Base-by-base conservation (phyloP, 1,284 basidiomycete genomes). In the Ustilago tritici region DNA sequence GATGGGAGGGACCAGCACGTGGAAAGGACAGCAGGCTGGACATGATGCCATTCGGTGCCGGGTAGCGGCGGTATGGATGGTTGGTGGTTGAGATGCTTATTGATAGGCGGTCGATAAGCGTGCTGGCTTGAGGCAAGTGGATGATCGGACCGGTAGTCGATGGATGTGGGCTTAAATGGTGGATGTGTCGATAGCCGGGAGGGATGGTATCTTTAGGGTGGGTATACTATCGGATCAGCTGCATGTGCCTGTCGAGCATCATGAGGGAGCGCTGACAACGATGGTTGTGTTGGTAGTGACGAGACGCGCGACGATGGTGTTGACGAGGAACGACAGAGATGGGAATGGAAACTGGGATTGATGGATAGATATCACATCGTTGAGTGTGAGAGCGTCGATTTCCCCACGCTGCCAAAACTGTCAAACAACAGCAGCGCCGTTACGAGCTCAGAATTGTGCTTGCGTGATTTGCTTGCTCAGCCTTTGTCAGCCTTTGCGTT, bases 1-100 rank as follows among this genome's bases (percentile, higher is more conserved):
- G 65, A 28, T 65, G 65, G 8, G 50, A 38, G 31, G 69, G 63
- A 23, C 63, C 63, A 31, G 69, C 63, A 5, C 69, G 62, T 23
- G 58, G 55, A 50, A 66, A 66, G 28, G 70, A 66, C 23, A 73
- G 61, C 47, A 73, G 28, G n/a, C 46, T 73, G 12, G 70, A 66
- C 70, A 73, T 70, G 58, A 28, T 40, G 43, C 6, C 14, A 19
- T 38, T 19, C 28, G 49, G 19, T 40, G 40, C 28, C 23, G 41
- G 32, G 41, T 28, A 3, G 14, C 28, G 35, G 46, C 28, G 23
- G 49, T 28, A 40, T n/a, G 14, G 34, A 15, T 6, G 28, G n/a
- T 32, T 17, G 14, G 56, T 34, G 40, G 31, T 11, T 46, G 40
- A 28, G 35, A 12, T 43, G 49, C 17, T 23, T 50, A 12, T 6